These are phyloP conservation scores for Arctium lappa DNA, from an alignment of 129 eudicot genomes.

Conservation along the genomic window DNA sequence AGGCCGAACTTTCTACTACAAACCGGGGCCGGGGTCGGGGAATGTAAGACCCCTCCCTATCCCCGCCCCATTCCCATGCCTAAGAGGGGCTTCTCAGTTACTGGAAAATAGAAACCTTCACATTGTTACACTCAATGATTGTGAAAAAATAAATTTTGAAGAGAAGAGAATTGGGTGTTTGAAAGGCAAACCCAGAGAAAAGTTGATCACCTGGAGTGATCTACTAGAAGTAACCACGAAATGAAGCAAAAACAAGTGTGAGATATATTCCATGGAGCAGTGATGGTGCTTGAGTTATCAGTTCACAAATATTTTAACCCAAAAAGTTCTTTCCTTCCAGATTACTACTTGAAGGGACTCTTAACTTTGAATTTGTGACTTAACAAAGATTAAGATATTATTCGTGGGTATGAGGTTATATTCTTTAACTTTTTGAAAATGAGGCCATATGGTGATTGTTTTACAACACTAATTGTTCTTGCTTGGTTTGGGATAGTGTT, in stretches of 20 bases:
- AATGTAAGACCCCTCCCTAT: too few relatives aligned
- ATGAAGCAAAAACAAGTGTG: slow-evolving; percentile 23
- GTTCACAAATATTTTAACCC: neutral
- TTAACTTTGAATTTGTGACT: too few relatives aligned
- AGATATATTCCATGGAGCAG: neutral
- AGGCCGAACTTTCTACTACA: too few relatives aligned
- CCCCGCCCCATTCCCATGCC: too few relatives aligned
- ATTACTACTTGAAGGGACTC: neutral
- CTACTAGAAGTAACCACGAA: slow-evolving; percentile 47
- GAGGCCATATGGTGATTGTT: neutral
- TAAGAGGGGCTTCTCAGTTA: slow-evolving; percentile 14
- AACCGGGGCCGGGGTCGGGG: too few relatives aligned
- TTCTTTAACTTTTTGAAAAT: neutral
- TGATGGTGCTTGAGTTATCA: neutral
- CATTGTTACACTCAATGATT: slow-evolving; percentile 49
- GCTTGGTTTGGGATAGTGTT: too few relatives aligned
- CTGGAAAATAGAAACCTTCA: slow-evolving; percentile 55
- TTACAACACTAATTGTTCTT: neutral
- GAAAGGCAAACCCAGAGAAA: slow-evolving; percentile 70
- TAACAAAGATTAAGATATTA: too few relatives aligned
- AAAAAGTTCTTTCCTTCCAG: neutral
- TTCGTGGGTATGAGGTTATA: neutral
- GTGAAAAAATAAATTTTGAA: slow-evolving; percentile 86
- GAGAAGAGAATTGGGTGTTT: slow-evolving; percentile 69
- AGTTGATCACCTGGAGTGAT: slow-evolving; percentile 56